Base-by-base conservation (phyloP, 2,329 filamentous ascomycete species). In the Chalara sp. region DNA sequence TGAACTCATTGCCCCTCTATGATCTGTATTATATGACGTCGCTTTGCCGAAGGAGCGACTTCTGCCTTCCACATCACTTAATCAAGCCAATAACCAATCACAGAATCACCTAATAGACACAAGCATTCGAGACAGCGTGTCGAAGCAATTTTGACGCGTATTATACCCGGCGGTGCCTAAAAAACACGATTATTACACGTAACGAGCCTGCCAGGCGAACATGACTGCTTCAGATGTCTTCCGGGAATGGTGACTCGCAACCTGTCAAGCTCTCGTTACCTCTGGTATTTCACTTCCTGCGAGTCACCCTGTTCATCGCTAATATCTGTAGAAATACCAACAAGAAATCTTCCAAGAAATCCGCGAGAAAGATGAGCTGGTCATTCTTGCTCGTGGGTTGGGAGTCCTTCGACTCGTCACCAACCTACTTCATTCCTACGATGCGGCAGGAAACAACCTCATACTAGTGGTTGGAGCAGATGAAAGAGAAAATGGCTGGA, bases 381-480 rank as follows among this genome's bases (percentile, higher is more conserved):
- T 97, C 62, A 78, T 99, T 49, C 80, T 97, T 50, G 93, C 92
- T 41, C 87, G 89, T 48, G 93, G 93, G 60, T 84, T 99, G 45
- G 93, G 93, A 61, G 83, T 97, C 44, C 81, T 96, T 67, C 89
- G 90, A 59, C 81, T 99, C 51, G 80, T 96, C 63, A 95, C 89
- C n/a, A 99, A 97, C 66, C 80, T 99, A 39, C 81, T 99, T 31
- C 93, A 99, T 70, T 91, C 91, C 21, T 96, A 96, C 71, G 93
- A 99, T 77, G 91, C 90, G 1, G 89, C 89, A 4, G 93, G 93
- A 11, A 95, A 93, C 70, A 97, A 95, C 64, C 74, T 99, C 49
- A 84, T 99, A 46, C 75, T 99, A 43, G 72, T 99, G 21, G 83
- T 97, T 41, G 91, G 90, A 7, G 91, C 93, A 35, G 87, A 93